Percentiles rank a stretch among this genome's conserved stretches.
phyloP scores from a whole-genome alignment of 2,329 filamentous ascomycete species.

The Aureobasidium sp. region DNA sequence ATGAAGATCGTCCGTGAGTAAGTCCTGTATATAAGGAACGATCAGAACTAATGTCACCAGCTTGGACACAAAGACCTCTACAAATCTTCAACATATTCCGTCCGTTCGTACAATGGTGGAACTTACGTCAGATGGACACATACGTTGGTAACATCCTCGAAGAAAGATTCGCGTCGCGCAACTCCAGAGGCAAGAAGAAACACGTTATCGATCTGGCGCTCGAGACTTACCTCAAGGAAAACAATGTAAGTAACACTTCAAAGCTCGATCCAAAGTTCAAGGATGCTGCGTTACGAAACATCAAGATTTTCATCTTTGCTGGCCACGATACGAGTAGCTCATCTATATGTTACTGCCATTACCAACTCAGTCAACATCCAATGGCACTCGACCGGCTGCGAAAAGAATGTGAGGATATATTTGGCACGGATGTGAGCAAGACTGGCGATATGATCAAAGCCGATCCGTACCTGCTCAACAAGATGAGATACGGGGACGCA shows the following conservation, averaged over 20 bases:
- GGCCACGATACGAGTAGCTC: conserved; percentile 36
- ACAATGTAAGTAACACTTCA: conserved; percentile 17
- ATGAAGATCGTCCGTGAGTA: conserved; percentile 14
- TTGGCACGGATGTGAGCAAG: conserved; percentile 34
- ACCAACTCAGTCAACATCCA: conserved; percentile 32
- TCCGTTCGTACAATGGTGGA: conserved; percentile 27
- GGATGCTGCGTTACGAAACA: conserved; percentile 27
- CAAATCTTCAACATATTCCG: conserved; percentile 31
- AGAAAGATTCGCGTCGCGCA: conserved; percentile 29
- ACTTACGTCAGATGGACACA: conserved; percentile 29
- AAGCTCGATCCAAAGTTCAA: conserved; percentile 32
- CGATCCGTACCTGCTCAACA: conserved; percentile 41
- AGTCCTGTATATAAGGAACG: too few relatives aligned
- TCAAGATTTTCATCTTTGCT: conserved; percentile 36
- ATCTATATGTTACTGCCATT: conserved; percentile 31
- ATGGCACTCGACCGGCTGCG: conserved; percentile 29
- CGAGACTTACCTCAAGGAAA: conserved; percentile 32
- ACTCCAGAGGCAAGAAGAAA: conserved; percentile 26
- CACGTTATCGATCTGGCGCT: conserved; percentile 29
- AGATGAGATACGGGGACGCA: conserved; percentile 44
- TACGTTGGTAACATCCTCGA: conserved; percentile 29
- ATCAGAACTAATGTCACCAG: conserved; percentile 15
- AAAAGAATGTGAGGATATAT: conserved; percentile 45
- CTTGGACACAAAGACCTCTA: conserved; percentile 29
- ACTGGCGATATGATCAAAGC: conserved; percentile 33